These are phyloP conservation scores for Epichloe hybrida DNA, from an alignment of 2,329 filamentous ascomycete genomes.

Conservation along the genomic window DNA sequence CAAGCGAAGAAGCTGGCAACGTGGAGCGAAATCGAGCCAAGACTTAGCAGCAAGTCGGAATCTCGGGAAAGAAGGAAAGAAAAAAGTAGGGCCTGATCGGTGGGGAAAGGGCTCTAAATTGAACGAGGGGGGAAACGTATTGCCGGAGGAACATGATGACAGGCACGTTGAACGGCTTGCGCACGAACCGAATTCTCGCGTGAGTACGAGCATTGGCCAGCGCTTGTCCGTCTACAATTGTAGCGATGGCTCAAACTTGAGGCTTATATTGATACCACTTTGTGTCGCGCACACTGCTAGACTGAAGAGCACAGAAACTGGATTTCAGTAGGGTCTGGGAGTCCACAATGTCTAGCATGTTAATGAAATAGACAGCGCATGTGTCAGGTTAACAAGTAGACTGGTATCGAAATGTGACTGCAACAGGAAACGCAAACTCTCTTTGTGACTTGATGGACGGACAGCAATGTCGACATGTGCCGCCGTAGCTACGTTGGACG, in stretches of 20 bases:
- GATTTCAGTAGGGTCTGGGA: neutral
- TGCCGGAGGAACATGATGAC: neutral
- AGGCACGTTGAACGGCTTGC: neutral
- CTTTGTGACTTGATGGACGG: neutral
- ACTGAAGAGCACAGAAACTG: neutral
- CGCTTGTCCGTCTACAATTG: neutral
- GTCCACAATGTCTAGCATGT: too few species aligned
- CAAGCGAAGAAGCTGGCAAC: constrained; percentile 7
- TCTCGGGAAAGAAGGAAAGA: too few species aligned
- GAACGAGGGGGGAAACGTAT: neutral
- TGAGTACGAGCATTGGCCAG: neutral
- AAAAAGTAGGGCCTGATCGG: neutral
- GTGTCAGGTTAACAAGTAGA: too few species aligned
- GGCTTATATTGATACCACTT: neutral
- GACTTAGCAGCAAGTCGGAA: constrained; percentile 2
- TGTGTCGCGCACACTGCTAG: neutral
- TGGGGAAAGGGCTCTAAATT: constrained; percentile 1
- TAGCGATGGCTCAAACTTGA: neutral
- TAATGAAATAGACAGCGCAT: too few species aligned
- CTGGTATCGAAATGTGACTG: neutral
- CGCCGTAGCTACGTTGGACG: too few species aligned
- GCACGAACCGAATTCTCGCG: neutral
- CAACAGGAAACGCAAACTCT: neutral
- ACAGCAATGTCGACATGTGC: neutral
- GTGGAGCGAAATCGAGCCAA: constrained; percentile 5